Conservation (phyloP, 192 early-diverging fungal genomes). For the Fimicolochytrium jonesii region DNA sequence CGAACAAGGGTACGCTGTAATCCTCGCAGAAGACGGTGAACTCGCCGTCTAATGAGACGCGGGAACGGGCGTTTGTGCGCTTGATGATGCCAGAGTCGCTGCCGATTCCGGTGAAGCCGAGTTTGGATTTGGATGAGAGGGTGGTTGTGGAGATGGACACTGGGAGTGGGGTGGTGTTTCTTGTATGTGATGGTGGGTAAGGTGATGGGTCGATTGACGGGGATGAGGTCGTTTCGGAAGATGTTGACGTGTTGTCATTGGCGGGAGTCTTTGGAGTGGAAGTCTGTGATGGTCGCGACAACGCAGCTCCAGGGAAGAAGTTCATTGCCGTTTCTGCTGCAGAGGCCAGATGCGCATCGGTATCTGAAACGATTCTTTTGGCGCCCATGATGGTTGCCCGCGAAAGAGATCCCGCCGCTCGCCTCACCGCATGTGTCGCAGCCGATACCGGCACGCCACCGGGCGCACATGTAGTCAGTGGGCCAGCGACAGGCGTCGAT, state of each 20-base stretch:
- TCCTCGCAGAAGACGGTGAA: conserved; percentile 32
- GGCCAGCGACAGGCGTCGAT: neutral
- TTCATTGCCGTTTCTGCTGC: conserved; percentile 8
- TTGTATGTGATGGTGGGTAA: too few relatives aligned
- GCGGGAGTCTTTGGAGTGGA: too few relatives aligned
- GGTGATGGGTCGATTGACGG: too few relatives aligned
- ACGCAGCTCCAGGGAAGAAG: conserved; percentile 12
- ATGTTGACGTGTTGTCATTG: too few relatives aligned
- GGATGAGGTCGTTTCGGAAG: too few relatives aligned
- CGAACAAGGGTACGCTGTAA: conserved; percentile 28
- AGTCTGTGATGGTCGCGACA: too few relatives aligned
- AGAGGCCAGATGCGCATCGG: conserved; percentile 1
- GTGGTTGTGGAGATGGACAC: too few relatives aligned
- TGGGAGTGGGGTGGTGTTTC: too few relatives aligned
- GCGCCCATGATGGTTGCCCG: conserved; percentile 2
- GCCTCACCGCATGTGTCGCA: conserved; percentile 5
- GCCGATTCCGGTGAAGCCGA: too few relatives aligned
- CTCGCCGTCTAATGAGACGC: neutral
- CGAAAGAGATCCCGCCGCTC: conserved; percentile 1
- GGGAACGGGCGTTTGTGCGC: conserved; percentile 1
- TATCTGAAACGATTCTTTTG: conserved; percentile 5
- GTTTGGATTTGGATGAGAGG: too few relatives aligned
- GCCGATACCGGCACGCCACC: neutral
- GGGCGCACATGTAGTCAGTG: neutral
- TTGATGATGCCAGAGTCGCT: too few relatives aligned